A percentile compares a stretch with the other conserved stretches of the same genome.
These are phyloP conservation scores for Helenozyma rhizophorensis DNA, from an alignment of 805 yeast genomes.

Conservation along the genomic window DNA sequence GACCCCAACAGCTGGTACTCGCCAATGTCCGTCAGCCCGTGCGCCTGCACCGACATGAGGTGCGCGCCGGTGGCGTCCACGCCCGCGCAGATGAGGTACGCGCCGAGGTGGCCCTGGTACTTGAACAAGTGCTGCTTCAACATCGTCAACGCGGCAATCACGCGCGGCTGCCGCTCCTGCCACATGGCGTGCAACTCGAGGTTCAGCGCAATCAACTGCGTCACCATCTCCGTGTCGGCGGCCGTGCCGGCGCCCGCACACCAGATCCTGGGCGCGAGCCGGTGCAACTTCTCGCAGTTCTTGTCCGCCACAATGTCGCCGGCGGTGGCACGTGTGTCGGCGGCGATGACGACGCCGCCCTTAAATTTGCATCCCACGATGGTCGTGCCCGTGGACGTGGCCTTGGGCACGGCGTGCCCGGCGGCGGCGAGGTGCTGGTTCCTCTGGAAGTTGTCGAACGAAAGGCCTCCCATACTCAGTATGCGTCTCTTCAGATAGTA, in stretches of 20 bases:
- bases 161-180: constrained; percentile 85
- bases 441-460: constrained; percentile 91
- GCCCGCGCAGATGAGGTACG: constrained; percentile 97
- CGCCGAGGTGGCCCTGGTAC: constrained; percentile 97
- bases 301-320: constrained; percentile 97
- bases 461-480: constrained; percentile 75
- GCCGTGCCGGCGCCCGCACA: constrained; percentile 99
- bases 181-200: constrained; percentile 85
- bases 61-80: constrained; percentile 96
- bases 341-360: constrained; percentile 96
- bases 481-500: too few species aligned
- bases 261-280: constrained; percentile 89
- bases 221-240: constrained; percentile 97
- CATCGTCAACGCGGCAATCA: constrained; percentile 87
- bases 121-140: constrained; percentile 93
- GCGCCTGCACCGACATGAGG: constrained; percentile 90
- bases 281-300: constrained; percentile 92
- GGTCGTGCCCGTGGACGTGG: constrained; percentile 98
- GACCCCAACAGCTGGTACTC: constrained; percentile 91
- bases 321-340: constrained; percentile 97
- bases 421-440: constrained; percentile 67
- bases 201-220: constrained; percentile 87
- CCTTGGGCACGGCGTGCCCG: constrained; percentile 76
- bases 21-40: constrained; percentile 96
- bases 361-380: constrained; percentile 93